Evolutionary conservation across 176 grass and related monocot species (phyloP), one percentile per base, ranked within the genome.

Genomic region (Oryza punctata): DNA sequence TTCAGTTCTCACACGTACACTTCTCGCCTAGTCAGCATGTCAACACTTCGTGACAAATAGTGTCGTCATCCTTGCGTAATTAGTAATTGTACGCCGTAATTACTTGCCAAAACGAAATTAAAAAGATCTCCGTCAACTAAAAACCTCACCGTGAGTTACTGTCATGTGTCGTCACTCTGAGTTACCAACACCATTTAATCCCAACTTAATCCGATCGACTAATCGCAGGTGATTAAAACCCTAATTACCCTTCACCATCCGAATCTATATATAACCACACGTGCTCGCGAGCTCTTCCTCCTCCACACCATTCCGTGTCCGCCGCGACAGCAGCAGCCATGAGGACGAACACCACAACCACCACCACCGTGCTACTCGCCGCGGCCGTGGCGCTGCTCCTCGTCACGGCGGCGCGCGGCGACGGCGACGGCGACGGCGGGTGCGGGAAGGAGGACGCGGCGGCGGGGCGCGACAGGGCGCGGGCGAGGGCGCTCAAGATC

Each of bases 401-500:
- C 65, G 57, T 65, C 14, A 57, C 64, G 21, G 44, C 33, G 18
- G 85, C 66, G 10, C 69, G 72, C 49, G 79, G 29, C 75, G 87
- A 37, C 10, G 30, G 30, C 33, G 33, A 5, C 33, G 33, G 33
- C 33, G 78, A 23, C 26, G 37, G 12, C 23, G 78, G 47, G 21
- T 67, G 73, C 23, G 60, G 45, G 19, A 7, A 0, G 66, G 24
- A 63, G 10, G 19, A 27, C 6, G 76, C 15, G 11, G 79, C 23
- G 27, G 49, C 12, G 2, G 14, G 9, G 6, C 63, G 35, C 14
- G 68, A 83, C 70, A 70, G 27, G 9, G 52, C 83, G 32, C 18
- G 76, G 1, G 90, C 87, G 15, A 60, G 0, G 52, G 15, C 75
- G 28, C 83, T 92, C 3, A 92, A 92, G 80, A 77, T 89, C 43